Evolutionary conservation across 2,329 filamentous ascomycete species (phyloP).

Genomic region (Lachnellula suecica): DNA sequence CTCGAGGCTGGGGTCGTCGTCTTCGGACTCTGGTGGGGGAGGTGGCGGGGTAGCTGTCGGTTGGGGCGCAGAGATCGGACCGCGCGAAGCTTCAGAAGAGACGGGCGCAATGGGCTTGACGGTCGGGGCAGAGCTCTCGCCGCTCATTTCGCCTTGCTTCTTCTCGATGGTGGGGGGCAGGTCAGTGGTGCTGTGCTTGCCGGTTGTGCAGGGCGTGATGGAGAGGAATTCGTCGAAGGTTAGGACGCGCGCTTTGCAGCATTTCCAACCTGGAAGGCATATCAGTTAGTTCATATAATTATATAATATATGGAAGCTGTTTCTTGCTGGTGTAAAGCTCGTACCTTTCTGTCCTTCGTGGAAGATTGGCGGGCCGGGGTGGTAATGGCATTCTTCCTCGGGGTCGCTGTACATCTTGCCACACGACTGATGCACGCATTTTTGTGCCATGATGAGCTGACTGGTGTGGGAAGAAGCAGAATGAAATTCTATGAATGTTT

Average conservation of each 20-base stretch:
- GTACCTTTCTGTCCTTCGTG: constrained; percentile 98
- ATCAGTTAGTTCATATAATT: background rate
- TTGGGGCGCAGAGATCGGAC: constrained; percentile 44
- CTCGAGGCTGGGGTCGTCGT: constrained; percentile 75
- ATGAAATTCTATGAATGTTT: background rate
- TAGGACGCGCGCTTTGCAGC: constrained; percentile 94
- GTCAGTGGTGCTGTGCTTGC: constrained; percentile 89
- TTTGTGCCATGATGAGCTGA: constrained; percentile 51
- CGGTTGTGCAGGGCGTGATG: constrained; percentile 89
- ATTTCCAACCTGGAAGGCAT: constrained; percentile 79
- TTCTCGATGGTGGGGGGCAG: constrained; percentile 60
- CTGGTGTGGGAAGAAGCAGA: background rate
- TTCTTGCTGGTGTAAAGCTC: constrained; percentile 2
- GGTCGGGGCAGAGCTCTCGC: constrained; percentile 10
- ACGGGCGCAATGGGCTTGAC: constrained; percentile 54
- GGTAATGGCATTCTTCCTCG: constrained; percentile 84
- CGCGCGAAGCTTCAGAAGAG: constrained; percentile 40
- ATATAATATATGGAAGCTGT: background rate
- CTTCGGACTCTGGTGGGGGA: constrained; percentile 75
- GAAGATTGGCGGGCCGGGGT: constrained; percentile 91
- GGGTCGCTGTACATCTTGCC: constrained; percentile 82
- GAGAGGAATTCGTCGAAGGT: constrained; percentile 97
- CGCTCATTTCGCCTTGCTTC: constrained; percentile 42
- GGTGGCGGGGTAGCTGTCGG: constrained; percentile 47
- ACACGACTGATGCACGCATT: constrained; percentile 96